These are phyloP conservation scores for Vigna angularis DNA, from an alignment of 306 rosid genomes.

Conservation along the genomic window DNA sequence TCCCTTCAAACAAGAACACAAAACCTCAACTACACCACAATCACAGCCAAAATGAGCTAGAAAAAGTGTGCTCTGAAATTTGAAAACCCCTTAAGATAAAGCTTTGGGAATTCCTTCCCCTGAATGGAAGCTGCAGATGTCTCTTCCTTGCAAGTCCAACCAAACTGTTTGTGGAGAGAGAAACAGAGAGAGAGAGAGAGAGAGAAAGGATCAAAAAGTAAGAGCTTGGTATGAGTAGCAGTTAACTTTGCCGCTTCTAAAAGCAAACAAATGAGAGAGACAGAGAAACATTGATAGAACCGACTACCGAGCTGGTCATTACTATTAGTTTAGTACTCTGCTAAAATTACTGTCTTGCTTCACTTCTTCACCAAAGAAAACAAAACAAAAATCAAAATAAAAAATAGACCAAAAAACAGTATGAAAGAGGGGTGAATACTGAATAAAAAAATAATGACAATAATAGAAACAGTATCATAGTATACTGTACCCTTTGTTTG, in stretches of 20 bases:
- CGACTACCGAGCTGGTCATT: conserved; percentile 39
- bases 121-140: conserved; percentile 56
- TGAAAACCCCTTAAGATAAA: conserved; percentile 44
- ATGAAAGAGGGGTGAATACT: not conserved
- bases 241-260: conserved; percentile 75
- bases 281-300: conserved; percentile 44
- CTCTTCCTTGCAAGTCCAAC: conserved; percentile 66
- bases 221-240: conserved; percentile 47
- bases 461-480: not conserved
- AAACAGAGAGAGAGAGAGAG: conserved; percentile 48
- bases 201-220: conserved; percentile 42
- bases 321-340: not conserved
- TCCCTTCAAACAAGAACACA: conserved; percentile 19
- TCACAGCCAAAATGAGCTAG: conserved; percentile 35
- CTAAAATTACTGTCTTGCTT: conserved; percentile 14
- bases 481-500: conserved; percentile 1
- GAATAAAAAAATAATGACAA: not conserved
- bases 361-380: conserved; percentile 3
- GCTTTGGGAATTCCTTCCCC: conserved; percentile 62
- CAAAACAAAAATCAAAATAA: not conserved
- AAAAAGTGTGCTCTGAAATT: conserved; percentile 47
- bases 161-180: conserved; percentile 54
- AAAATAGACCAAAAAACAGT: not conserved
- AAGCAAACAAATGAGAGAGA: conserved; percentile 67
- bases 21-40: conserved; percentile 31